These are phyloP conservation scores for Trypanosoma vivax DNA, from an alignment of 208 protist species.

Conservation along the genomic window DNA sequence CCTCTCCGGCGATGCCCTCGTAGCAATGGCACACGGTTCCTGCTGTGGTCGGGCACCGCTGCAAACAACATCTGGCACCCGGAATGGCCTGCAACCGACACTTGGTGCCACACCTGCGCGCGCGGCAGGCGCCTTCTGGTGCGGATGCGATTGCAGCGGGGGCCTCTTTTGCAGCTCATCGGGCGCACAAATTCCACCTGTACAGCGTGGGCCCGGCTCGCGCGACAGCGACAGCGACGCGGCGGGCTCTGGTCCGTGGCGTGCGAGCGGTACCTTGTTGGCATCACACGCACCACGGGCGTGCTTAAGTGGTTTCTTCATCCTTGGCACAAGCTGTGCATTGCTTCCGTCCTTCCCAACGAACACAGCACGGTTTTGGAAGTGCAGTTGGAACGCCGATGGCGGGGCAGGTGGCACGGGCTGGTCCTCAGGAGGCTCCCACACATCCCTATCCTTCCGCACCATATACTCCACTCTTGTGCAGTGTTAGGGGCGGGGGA, in stretches of 20 bases:
- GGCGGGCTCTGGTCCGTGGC: too few species aligned
- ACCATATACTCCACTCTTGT: constrained; percentile 15
- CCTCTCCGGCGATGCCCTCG: too few species aligned
- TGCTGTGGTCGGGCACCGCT: too few species aligned
- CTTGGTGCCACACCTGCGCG: background rate
- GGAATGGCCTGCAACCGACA: too few species aligned
- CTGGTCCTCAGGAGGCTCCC: constrained; percentile 44
- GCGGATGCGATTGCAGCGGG: background rate
- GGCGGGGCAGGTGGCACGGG: background rate
- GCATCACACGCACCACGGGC: background rate
- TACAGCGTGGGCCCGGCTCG: too few species aligned
- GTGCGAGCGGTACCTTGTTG: background rate
- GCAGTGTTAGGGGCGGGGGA: too few species aligned
- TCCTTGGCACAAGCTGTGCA: constrained; percentile 28
- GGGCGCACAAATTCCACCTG: background rate
- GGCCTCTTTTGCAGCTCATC: background rate
- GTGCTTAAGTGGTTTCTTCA: too few species aligned
- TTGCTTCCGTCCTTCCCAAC: constrained; percentile 53
- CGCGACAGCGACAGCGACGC: too few species aligned
- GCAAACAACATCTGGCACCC: too few species aligned
- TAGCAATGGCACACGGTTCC: too few species aligned
- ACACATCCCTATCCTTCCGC: constrained; percentile 59
- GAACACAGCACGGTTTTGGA: constrained; percentile 43
- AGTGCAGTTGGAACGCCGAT: constrained; percentile 57
- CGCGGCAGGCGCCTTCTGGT: background rate